These are phyloP conservation scores for Aegilops tauschii DNA, from an alignment of 176 grass and related monocot genomes.

Conservation along the genomic window DNA sequence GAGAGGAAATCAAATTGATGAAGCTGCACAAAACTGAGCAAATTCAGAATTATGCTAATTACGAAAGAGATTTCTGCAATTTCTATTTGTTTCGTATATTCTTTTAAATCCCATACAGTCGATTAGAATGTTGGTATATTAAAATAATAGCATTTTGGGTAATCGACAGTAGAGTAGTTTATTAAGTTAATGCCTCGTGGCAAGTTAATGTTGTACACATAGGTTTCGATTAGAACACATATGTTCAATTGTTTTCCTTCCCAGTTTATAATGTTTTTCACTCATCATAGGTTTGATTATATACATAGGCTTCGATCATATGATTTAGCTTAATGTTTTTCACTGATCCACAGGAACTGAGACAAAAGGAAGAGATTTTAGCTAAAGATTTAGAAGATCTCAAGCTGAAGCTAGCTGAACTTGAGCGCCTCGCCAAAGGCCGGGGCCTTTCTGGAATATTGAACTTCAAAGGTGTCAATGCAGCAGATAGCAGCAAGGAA, in stretches of 20 bases:
- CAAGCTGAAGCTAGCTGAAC: conserved; percentile 67
- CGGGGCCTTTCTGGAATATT: conserved; percentile 72
- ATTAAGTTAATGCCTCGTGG: background rate
- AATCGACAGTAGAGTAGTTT: background rate
- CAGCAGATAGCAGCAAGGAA: conserved; percentile 33
- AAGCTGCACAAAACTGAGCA: background rate
- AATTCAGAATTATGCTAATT: background rate
- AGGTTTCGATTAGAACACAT: background rate
- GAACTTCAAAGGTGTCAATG: conserved; percentile 52
- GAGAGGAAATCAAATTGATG: background rate
- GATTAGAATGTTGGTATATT: background rate
- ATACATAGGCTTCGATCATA: background rate
- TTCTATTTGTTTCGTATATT: background rate
- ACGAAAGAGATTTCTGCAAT: background rate
- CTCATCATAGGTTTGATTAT: background rate
- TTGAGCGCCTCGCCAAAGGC: conserved; percentile 61
- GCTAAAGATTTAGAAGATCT: conserved; percentile 64
- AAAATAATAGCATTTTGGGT: background rate
- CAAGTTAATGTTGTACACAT: background rate
- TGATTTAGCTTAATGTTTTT: conserved; percentile 22
- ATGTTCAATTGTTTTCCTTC: conserved; percentile 17
- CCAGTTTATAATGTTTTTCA: background rate
- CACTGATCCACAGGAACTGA: conserved; percentile 48
- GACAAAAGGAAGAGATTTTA: conserved; percentile 56
- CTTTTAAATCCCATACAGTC: background rate